Percentiles rank a stretch among this genome's conserved stretches.
These are phyloP conservation scores for Pleurotus ostreatus DNA, from an alignment of 768 basidiomycete genomes.

Conservation along the genomic window DNA sequence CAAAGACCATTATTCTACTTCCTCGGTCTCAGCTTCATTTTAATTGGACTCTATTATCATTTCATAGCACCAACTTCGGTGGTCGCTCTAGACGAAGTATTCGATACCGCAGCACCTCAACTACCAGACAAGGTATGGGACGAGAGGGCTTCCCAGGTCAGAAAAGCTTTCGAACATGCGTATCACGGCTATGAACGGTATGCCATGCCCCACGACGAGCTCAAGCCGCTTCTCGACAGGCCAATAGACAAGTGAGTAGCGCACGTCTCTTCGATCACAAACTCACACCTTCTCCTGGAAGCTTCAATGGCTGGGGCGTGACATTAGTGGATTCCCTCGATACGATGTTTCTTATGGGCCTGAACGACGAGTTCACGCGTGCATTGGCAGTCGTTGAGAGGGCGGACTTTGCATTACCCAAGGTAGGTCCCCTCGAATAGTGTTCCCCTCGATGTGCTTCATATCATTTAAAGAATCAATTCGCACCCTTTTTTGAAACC, in stretches of 20 bases:
- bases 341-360: slow-evolving; percentile 79
- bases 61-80: background rate
- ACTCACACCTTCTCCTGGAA: slow-evolving; percentile 19
- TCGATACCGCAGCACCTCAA: background rate
- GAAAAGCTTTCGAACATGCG: slow-evolving; percentile 60
- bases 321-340: slow-evolving; percentile 81
- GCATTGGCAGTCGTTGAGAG: slow-evolving; percentile 50
- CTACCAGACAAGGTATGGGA: slow-evolving; percentile 39
- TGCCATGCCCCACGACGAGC: slow-evolving; percentile 63
- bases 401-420: background rate
- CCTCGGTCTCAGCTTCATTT: background rate
- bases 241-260: slow-evolving; percentile 8
- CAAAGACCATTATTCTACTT: no score
- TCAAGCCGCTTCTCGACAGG: slow-evolving; percentile 41
- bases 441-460: background rate
- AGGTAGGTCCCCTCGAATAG: slow-evolving; percentile 24
- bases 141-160: slow-evolving; percentile 51
- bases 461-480: slow-evolving; percentile 19
- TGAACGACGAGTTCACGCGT: slow-evolving; percentile 64
- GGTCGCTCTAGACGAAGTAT: background rate
- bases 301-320: slow-evolving; percentile 80
- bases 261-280: background rate
- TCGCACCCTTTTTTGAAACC: slow-evolving; percentile 74
- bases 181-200: slow-evolving; percentile 61
- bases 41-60: background rate